Conservation (phyloP, 1,139 yeast genomes). For the Geotrichum reessii region DNA sequence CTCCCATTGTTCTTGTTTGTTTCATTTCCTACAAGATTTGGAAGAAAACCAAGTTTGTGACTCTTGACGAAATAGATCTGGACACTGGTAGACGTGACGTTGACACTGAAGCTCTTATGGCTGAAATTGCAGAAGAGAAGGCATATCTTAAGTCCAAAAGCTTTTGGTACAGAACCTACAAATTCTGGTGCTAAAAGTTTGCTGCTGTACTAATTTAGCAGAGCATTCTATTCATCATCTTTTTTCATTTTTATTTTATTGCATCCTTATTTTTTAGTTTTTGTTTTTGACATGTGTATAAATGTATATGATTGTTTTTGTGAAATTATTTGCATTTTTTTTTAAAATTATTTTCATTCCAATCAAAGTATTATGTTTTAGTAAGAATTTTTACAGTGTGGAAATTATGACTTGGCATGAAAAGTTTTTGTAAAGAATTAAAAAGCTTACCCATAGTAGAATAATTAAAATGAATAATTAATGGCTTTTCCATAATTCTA, state of each 20-base stretch:
- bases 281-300: background rate
- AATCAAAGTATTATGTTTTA: background rate
- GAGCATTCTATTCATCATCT: background rate
- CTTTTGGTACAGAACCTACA: constrained; percentile 38
- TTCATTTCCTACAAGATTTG: constrained; percentile 49
- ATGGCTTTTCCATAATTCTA: background rate
- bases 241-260: background rate
- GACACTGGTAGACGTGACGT: constrained; percentile 51
- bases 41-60: constrained; percentile 42
- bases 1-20: constrained; percentile 46
- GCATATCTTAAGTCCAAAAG: constrained; percentile 36
- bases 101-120: constrained; percentile 48
- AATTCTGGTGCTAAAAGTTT: constrained; percentile 47
- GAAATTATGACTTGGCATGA: background rate
- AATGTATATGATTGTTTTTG: background rate
- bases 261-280: background rate
- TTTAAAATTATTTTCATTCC: background rate
- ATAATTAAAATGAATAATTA: too few relatives aligned
- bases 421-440: too few relatives aligned
- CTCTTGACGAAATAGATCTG: constrained; percentile 51
- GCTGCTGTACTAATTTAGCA: background rate
- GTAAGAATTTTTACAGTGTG: background rate
- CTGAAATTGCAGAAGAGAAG: constrained; percentile 48
- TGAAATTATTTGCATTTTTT: background rate
- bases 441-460: too few relatives aligned